A percentile compares a stretch with the other conserved stretches of the same genome.
Evolutionary conservation across 176 grass and related monocot genomes (phyloP).

Genomic region (Urochloa ruziziensis): DNA sequence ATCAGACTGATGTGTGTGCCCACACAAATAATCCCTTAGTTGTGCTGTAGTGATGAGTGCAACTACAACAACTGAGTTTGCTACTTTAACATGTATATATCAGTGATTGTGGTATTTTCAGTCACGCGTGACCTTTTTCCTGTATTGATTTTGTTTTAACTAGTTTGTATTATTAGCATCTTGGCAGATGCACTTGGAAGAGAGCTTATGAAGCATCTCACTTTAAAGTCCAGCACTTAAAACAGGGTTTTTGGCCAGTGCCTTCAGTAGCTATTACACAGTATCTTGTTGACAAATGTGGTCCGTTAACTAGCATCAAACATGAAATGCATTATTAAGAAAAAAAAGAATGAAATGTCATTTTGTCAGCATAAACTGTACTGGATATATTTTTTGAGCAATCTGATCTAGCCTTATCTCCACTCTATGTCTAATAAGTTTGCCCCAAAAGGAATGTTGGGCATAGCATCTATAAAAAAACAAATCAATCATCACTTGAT

Average conservation of each 20-base stretch:
- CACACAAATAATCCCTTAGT: neutral
- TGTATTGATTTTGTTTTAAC: constrained; percentile 16
- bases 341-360: neutral
- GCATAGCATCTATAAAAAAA: neutral
- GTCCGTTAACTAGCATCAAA: neutral
- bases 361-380: neutral
- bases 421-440: neutral
- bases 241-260: neutral
- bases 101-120: neutral
- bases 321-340: neutral
- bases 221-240: neutral
- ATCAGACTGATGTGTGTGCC: neutral
- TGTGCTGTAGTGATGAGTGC: neutral
- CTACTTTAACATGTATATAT: neutral
- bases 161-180: constrained; percentile 18
- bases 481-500: neutral
- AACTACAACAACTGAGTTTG: neutral
- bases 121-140: constrained; percentile 4
- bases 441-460: neutral
- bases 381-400: neutral
- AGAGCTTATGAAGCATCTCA: neutral
- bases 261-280: neutral
- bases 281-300: neutral
- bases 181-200: constrained; percentile 21
- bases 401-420: neutral